Evolutionary conservation across 352 stramenopile genomes (phyloP).

Genomic region (Aphanomyces astaci): DNA sequence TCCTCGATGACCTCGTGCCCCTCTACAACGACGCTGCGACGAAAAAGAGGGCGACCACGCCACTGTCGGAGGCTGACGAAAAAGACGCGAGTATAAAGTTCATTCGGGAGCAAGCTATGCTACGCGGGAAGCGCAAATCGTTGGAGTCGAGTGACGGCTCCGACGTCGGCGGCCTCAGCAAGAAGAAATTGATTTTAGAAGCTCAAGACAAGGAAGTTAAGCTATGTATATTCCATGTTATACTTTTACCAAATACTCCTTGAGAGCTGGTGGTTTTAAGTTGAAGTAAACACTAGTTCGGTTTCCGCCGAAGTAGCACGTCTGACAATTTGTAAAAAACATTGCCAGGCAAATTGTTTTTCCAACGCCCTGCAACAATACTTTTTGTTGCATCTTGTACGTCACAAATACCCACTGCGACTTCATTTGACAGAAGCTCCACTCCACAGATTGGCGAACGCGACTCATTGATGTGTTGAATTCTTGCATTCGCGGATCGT

Average conservation of each 20-base stretch:
- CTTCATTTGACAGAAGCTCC: conserved; percentile 17
- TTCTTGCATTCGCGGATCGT: neutral
- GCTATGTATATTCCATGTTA: neutral
- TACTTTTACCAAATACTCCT: conserved; percentile 3
- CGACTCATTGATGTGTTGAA: conserved; percentile 21
- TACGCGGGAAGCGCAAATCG: neutral
- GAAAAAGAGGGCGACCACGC: neutral
- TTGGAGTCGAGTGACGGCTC: neutral
- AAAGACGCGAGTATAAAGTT: neutral
- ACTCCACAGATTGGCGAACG: conserved; percentile 21
- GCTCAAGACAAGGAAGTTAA: neutral
- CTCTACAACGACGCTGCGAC: neutral
- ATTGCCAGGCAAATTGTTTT: conserved; percentile 11
- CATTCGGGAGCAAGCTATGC: neutral
- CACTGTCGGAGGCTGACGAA: neutral
- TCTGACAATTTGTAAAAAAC: conserved; percentile 23
- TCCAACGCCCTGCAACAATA: conserved; percentile 9
- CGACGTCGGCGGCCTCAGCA: neutral
- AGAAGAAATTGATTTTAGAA: neutral
- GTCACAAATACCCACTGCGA: conserved; percentile 19
- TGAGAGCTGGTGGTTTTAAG: conserved; percentile 9
- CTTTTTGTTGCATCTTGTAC: conserved; percentile 13
- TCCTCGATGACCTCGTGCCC: neutral
- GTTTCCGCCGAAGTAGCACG: conserved; percentile 13
- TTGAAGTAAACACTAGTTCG: conserved; percentile 24